These are phyloP conservation scores for Nissolia schottii DNA, from an alignment of 306 rosid genomes.

Conservation along the genomic window DNA sequence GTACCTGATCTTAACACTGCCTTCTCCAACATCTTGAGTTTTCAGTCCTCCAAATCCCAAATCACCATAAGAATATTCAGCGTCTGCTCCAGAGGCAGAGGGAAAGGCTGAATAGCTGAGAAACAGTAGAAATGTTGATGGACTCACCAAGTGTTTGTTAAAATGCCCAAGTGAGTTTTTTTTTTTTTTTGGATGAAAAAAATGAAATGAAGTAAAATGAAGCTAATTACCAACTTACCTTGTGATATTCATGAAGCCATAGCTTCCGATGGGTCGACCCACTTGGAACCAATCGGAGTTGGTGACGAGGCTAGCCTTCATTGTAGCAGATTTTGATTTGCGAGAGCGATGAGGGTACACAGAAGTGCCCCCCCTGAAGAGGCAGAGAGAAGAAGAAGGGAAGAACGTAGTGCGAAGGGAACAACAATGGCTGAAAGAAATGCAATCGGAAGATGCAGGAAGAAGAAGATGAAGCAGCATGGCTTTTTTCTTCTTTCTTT, in stretches of 20 bases:
- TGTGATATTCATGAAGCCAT: constrained; percentile 89
- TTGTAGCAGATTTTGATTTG: constrained; percentile 17
- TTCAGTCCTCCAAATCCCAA: constrained; percentile 54
- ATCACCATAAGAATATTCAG: constrained; percentile 47
- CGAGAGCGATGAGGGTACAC: too few relatives aligned
- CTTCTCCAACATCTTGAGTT: constrained; percentile 87
- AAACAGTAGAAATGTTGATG: neutral
- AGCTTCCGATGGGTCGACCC: constrained; percentile 81
- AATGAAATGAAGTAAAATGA: too few relatives aligned
- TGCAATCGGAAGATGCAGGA: too few relatives aligned
- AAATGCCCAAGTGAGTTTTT: too few relatives aligned
- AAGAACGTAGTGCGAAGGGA: too few relatives aligned
- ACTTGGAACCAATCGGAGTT: constrained; percentile 81
- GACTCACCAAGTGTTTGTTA: neutral
- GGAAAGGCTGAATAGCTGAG: constrained; percentile 57
- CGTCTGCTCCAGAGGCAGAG: constrained; percentile 30
- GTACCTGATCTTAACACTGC: constrained; percentile 84
- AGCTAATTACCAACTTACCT: constrained; percentile 28
- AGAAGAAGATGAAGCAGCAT: too few relatives aligned
- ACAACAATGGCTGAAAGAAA: too few relatives aligned
- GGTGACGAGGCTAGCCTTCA: constrained; percentile 51
- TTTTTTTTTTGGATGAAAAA: too few relatives aligned
- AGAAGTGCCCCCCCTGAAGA: too few relatives aligned
- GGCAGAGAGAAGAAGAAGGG: neutral
- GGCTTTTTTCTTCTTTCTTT: too few relatives aligned